phyloP scores from a whole-genome alignment of 768 basidiomycete species.

The Lyophyllum semitale region DNA sequence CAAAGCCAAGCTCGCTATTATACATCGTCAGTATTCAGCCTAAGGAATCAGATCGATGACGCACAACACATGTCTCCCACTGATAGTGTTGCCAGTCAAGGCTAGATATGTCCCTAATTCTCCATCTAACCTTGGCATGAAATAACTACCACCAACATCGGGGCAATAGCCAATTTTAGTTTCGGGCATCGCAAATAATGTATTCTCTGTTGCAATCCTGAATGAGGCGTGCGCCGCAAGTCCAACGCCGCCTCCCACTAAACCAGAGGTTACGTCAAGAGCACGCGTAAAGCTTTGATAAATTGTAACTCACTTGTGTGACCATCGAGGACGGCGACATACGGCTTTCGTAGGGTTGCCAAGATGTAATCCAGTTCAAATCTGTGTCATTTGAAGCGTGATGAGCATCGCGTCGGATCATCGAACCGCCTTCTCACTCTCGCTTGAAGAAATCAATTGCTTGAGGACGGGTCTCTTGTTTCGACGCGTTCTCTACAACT shows the following conservation, averaged over 20 bases:
- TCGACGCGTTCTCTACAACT: constrained; percentile 53
- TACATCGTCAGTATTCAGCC: neutral
- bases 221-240: constrained; percentile 83
- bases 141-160: constrained; percentile 92
- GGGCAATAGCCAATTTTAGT: constrained; percentile 89
- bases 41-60: constrained; percentile 27
- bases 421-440: constrained; percentile 60
- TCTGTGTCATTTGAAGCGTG: constrained; percentile 35
- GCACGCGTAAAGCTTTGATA: neutral
- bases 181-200: constrained; percentile 94
- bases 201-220: constrained; percentile 92
- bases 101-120: constrained; percentile 93
- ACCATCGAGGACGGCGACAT: constrained; percentile 89
- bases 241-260: constrained; percentile 97
- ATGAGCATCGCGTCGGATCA: constrained; percentile 13
- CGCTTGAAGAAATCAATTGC: constrained; percentile 89
- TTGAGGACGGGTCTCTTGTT: constrained; percentile 51
- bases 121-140: constrained; percentile 88
- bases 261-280: constrained; percentile 6
- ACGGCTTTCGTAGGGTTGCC: constrained; percentile 79
- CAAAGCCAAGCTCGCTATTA: constrained; percentile 84
- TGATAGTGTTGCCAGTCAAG: constrained; percentile 72
- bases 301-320: constrained; percentile 71
- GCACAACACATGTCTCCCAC: constrained; percentile 85
- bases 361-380: constrained; percentile 80